A percentile compares a stretch with the other conserved stretches of the same genome.
Evolutionary conservation across 1,139 yeast genomes (phyloP).

Genomic region (Scheffersomyces stambukii): DNA sequence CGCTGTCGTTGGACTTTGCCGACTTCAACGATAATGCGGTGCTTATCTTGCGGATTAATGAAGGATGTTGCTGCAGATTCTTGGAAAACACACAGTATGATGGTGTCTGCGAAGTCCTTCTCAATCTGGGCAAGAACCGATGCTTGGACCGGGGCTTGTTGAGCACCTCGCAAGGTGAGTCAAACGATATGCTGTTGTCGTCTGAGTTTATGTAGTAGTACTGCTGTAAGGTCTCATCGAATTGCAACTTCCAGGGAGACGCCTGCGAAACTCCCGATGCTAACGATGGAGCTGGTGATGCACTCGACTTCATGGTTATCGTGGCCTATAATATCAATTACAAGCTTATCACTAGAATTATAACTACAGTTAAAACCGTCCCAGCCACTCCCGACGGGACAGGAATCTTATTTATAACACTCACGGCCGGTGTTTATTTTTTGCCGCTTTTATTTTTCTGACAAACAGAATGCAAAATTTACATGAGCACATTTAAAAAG

Average conservation of each 20-base stretch:
- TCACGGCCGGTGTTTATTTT: too few relatives aligned
- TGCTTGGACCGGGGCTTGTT: conserved; percentile 8
- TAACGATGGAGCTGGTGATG: too few relatives aligned
- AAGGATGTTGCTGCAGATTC: neutral
- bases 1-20: conserved; percentile 12
- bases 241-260: conserved; percentile 21
- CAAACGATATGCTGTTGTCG: conserved; percentile 33
- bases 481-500: too few relatives aligned
- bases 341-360: too few relatives aligned
- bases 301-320: too few relatives aligned
- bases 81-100: neutral
- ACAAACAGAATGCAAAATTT: too few relatives aligned
- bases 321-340: too few relatives aligned
- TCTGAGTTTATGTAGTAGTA: conserved; percentile 32
- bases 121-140: conserved; percentile 6
- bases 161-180: conserved; percentile 40
- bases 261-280: too few relatives aligned
- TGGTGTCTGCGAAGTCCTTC: neutral
- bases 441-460: too few relatives aligned
- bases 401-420: too few relatives aligned
- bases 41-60: conserved; percentile 13
- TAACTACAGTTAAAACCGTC: too few relatives aligned
- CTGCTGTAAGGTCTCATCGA: conserved; percentile 31
- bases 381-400: too few relatives aligned
- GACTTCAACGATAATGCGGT: conserved; percentile 15